Percentiles rank a stretch among this genome's conserved stretches.
Conservation (phyloP, 2,329 filamentous ascomycete genomes). For the Didymosphaeria variabile region DNA sequence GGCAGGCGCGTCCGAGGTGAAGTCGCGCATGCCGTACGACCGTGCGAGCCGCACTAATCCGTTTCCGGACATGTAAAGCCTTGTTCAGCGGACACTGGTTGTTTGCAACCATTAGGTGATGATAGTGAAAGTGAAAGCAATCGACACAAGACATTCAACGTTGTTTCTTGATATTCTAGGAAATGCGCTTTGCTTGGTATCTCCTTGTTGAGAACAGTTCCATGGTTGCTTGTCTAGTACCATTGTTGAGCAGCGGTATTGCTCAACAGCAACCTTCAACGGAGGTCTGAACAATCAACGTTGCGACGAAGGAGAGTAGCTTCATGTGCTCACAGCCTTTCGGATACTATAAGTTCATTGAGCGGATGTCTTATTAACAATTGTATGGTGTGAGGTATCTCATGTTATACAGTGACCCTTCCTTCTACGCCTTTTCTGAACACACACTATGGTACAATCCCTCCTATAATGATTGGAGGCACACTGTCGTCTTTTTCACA, state of each 20-base stretch:
- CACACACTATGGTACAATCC: neutral
- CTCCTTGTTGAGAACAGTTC: neutral
- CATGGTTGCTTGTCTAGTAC: neutral
- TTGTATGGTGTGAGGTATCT: neutral
- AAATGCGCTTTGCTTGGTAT: neutral
- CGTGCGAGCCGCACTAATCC: slow-evolving; percentile 28
- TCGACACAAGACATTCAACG: neutral
- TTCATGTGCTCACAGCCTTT: neutral
- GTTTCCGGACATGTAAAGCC: neutral
- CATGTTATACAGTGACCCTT: neutral
- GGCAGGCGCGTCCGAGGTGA: slow-evolving; percentile 41
- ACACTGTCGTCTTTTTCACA: too few relatives aligned
- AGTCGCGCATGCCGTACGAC: slow-evolving; percentile 30
- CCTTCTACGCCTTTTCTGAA: neutral
- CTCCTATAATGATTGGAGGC: neutral
- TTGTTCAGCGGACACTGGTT: too few relatives aligned
- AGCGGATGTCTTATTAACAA: neutral
- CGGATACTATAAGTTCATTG: neutral
- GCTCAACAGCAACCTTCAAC: neutral
- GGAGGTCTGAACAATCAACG: neutral
- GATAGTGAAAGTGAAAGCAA: neutral
- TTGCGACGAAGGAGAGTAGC: neutral
- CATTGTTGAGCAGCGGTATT: neutral
- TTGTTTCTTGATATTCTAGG: neutral
- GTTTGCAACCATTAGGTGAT: too few relatives aligned